These are phyloP conservation scores for Chlorencoelia australis DNA, from an alignment of 2,329 filamentous ascomycete genomes.

Conservation along the genomic window DNA sequence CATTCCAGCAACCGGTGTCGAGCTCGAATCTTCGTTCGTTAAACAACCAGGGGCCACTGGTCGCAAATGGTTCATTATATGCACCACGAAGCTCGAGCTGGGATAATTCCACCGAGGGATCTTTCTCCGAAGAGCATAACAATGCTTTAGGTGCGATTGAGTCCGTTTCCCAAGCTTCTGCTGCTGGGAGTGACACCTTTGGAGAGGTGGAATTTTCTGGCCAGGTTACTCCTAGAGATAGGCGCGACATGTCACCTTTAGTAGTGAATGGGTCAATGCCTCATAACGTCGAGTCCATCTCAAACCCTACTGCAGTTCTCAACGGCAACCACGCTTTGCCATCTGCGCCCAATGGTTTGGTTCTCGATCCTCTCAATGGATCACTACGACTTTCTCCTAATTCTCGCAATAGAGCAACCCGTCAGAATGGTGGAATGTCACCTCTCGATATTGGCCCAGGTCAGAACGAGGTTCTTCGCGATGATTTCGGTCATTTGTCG, in stretches of 20 bases:
- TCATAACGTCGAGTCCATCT: slow-evolving; percentile 4
- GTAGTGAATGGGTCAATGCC: slow-evolving; percentile 22
- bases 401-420: slow-evolving; percentile 16
- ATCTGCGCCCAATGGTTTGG: slow-evolving; percentile 14
- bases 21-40: slow-evolving; percentile 20
- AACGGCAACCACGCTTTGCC: slow-evolving; percentile 1
- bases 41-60: slow-evolving; percentile 20
- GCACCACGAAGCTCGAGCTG: neutral
- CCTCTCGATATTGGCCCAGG: slow-evolving; percentile 23
- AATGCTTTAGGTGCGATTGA: slow-evolving; percentile 19
- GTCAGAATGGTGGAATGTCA: slow-evolving; percentile 24
- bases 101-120: slow-evolving; percentile 14
- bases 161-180: slow-evolving; percentile 21
- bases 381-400: slow-evolving; percentile 21
- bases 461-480: slow-evolving; percentile 18
- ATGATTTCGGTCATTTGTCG: slow-evolving; percentile 42
- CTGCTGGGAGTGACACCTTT: slow-evolving; percentile 17
- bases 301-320: neutral
- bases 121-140: slow-evolving; percentile 18
- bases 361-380: slow-evolving; percentile 14
- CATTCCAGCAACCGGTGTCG: slow-evolving; percentile 19
- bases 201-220: slow-evolving; percentile 17
- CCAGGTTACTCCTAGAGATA: slow-evolving; percentile 20
- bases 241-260: slow-evolving; percentile 15
- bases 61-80: slow-evolving; percentile 22